Conservation (phyloP, 208 protist species). For the Leishmania lainsoni region DNA sequence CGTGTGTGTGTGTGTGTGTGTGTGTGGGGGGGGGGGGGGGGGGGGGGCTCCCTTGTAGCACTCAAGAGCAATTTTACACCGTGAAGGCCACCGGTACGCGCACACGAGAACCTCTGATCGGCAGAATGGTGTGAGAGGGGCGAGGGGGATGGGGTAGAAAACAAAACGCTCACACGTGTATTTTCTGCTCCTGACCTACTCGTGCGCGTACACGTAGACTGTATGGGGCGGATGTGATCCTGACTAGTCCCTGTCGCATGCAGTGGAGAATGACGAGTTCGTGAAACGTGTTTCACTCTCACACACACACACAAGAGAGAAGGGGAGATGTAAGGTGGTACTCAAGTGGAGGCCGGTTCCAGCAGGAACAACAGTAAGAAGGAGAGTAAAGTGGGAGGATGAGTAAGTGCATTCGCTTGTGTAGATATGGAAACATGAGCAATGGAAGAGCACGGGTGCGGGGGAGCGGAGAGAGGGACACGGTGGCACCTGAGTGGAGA, state of each 20-base stretch:
- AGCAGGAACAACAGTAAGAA: not conserved
- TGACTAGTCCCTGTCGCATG: slow-evolving; percentile 9
- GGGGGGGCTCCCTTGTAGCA: not conserved
- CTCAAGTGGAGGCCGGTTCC: not conserved
- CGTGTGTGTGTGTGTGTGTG: too few relatives aligned
- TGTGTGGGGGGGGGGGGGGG: too few relatives aligned
- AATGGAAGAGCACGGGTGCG: not conserved
- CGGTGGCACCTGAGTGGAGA: not conserved
- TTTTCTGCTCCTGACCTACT: not conserved
- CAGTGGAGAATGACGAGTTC: not conserved
- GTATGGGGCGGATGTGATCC: not conserved
- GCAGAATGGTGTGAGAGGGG: not conserved
- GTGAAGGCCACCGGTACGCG: not conserved
- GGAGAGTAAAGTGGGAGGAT: not conserved
- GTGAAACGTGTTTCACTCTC: not conserved
- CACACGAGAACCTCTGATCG: not conserved
- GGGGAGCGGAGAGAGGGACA: not conserved
- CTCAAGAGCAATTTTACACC: not conserved
- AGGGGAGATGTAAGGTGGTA: not conserved
- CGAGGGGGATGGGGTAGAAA: not conserved
- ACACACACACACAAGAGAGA: not conserved
- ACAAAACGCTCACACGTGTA: not conserved
- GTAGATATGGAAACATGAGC: not conserved
- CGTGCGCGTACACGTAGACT: not conserved
- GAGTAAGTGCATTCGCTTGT: not conserved